Evolutionary conservation across 176 grass and related monocot species (phyloP), one percentile per base, ranked within the genome.

Genomic region (Juncus effusus): DNA sequence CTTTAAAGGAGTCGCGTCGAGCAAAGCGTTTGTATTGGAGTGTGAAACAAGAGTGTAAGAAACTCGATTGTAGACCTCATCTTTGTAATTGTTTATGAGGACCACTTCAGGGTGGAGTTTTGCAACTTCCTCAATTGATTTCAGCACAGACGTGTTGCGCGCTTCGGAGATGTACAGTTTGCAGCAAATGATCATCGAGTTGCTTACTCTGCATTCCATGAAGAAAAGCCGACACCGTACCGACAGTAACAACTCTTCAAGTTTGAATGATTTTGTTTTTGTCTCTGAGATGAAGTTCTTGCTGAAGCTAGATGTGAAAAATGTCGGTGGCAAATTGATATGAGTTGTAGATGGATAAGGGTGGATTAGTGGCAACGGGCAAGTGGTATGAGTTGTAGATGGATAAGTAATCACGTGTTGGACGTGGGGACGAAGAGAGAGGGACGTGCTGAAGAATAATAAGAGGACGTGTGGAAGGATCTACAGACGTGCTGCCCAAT

Each of bases 91-190:
- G 59, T 88, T 96, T 50, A 79, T 55, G 49, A 88, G 19, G 45
- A 77, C 62, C 12, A 70, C 82, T 63, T 74, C 74, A 7, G 84
- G 84, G 42, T 60, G 67, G 13, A 15, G 38, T 16, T 41, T 74
- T 47, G 87, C 92, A 28, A 81, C 92, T 44, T 61, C 64, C 50
- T 96, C 87, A 67, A 96, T 81, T n/a, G 79, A 65, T 19, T 81
- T 74, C 14, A 91, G 67, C 12, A 80, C 79, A 13, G 54, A 11
- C 28, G 77, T 54, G 69, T 83, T 91, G 42, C 82, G 70, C 14
- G 77, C 64, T 84, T 96, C 93, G 36, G 92, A 96, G 84, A 96
- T 79, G 81, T 91, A 96, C 16, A 91, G 74, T 72, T 96, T 96
- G 92, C 92, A 91, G 78, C 92, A 91, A 60, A 72, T 70, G 35